phyloP scores from a whole-genome alignment of 371 early-diverging fungal species.

The Rhizomucor pusillus region DNA sequence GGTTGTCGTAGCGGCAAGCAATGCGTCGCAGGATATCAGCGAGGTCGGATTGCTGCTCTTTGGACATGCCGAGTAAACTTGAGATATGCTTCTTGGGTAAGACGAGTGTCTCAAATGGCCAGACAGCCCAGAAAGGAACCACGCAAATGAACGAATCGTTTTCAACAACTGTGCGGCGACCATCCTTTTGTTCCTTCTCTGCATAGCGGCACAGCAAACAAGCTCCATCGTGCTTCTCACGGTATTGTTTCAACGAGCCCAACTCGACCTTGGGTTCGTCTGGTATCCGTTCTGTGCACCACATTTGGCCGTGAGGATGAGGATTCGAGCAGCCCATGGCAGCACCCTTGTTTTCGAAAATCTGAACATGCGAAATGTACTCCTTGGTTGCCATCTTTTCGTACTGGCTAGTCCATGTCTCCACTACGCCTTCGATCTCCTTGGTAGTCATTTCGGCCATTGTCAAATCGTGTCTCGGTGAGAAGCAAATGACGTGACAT shows the following conservation, averaged over 20 bases:
- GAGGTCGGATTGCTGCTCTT: slow-evolving; percentile 45
- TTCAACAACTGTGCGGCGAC: slow-evolving; percentile 74
- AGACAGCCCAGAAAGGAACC: slow-evolving; percentile 94
- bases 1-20: slow-evolving; percentile 86
- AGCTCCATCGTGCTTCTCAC: slow-evolving; percentile 30
- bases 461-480: slow-evolving; percentile 85
- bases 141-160: slow-evolving; percentile 79
- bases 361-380: slow-evolving; percentile 74
- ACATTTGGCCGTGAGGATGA: slow-evolving; percentile 90
- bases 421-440: slow-evolving; percentile 68
- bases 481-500: slow-evolving; percentile 89
- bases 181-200: slow-evolving; percentile 56
- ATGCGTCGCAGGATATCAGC: slow-evolving; percentile 74
- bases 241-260: slow-evolving; percentile 54
- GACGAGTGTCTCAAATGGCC: slow-evolving; percentile 94
- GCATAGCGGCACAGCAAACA: slow-evolving; percentile 86
- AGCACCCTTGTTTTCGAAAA: slow-evolving; percentile 97
- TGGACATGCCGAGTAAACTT: slow-evolving; percentile 52
- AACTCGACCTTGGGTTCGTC: slow-evolving; percentile 76
- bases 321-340: slow-evolving; percentile 96
- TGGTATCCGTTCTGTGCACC: slow-evolving; percentile 86
- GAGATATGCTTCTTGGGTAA: slow-evolving; percentile 68
- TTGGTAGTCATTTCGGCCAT: slow-evolving; percentile 77
- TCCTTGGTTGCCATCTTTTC: slow-evolving; percentile 39
- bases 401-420: slow-evolving; percentile 72